These are phyloP conservation scores for Neurospora tetrasperma DNA, from an alignment of 495 filamentous ascomycete species.

Conservation along the genomic window DNA sequence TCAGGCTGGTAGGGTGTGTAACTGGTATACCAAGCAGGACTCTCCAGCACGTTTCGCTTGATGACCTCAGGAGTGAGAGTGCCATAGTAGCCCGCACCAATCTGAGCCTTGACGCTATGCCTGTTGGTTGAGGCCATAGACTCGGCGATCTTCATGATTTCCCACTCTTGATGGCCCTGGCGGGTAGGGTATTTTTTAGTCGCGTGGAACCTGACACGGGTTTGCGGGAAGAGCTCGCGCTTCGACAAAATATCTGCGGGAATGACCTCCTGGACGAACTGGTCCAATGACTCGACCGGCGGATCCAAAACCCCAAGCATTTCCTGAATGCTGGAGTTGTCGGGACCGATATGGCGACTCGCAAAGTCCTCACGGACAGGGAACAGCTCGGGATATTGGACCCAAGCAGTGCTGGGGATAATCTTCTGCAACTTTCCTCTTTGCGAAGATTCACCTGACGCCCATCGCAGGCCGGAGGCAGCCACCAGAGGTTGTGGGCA, in stretches of 20 bases:
- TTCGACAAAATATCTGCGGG: constrained; percentile 71
- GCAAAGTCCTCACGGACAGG: constrained; percentile 53
- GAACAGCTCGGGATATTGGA: constrained; percentile 16
- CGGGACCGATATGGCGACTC: constrained; percentile 89
- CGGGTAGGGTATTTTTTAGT: neutral
- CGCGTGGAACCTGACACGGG: constrained; percentile 11
- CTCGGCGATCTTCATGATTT: constrained; percentile 35
- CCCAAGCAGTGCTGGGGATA: neutral
- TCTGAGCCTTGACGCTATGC: constrained; percentile 53
- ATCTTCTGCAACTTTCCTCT: neutral
- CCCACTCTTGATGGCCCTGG: constrained; percentile 26
- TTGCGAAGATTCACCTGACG: neutral
- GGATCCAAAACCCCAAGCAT: constrained; percentile 82
- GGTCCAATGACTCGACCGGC: constrained; percentile 60
- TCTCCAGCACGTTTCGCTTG: constrained; percentile 88
- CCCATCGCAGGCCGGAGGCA: neutral
- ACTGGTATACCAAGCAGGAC: constrained; percentile 96
- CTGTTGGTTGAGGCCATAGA: constrained; percentile 59
- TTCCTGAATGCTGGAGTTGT: constrained; percentile 52
- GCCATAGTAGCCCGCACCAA: constrained; percentile 82
- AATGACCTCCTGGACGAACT: constrained; percentile 84
- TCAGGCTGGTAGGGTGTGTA: constrained; percentile 98
- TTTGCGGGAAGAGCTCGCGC: constrained; percentile 29
- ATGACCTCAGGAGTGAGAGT: constrained; percentile 86
- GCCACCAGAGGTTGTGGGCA: neutral